phyloP scores from a whole-genome alignment of 768 basidiomycete species.

The Fibroporia radiculosa region DNA sequence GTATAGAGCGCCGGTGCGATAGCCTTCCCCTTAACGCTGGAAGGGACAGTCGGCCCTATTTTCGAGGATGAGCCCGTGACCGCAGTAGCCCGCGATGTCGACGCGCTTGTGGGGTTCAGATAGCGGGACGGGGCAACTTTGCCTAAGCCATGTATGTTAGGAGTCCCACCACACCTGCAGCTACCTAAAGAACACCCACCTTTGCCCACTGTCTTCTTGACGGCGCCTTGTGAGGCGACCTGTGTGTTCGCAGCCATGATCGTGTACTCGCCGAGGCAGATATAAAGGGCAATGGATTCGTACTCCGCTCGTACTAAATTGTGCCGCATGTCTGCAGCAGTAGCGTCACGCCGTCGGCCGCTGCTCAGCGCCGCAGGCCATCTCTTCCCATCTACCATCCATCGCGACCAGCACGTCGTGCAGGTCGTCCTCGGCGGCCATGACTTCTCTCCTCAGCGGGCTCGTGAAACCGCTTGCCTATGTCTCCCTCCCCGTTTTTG shows the following conservation, averaged over 20 bases:
- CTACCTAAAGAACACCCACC: neutral
- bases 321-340: neutral
- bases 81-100: neutral
- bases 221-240: neutral
- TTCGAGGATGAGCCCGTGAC: too few species aligned
- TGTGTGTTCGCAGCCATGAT: conserved; percentile 1
- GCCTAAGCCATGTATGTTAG: neutral
- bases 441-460: conserved; percentile 57
- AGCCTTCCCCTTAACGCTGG: too few species aligned
- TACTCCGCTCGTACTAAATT: conserved; percentile 1
- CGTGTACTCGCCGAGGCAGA: neutral
- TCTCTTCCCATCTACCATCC: conserved; percentile 5
- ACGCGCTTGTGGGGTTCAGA: conserved; percentile 4
- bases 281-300: neutral
- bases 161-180: neutral
- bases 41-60: too few species aligned
- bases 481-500: conserved; percentile 61
- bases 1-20: too few species aligned
- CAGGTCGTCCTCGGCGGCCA: conserved; percentile 12
- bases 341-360: neutral
- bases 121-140: neutral
- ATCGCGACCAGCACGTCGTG: neutral
- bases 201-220: conserved; percentile 1
- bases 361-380: conserved; percentile 2
- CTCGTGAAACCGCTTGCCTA: conserved; percentile 71